phyloP scores from a whole-genome alignment of 768 basidiomycete species.

The Leccinum olivaceopallidum region DNA sequence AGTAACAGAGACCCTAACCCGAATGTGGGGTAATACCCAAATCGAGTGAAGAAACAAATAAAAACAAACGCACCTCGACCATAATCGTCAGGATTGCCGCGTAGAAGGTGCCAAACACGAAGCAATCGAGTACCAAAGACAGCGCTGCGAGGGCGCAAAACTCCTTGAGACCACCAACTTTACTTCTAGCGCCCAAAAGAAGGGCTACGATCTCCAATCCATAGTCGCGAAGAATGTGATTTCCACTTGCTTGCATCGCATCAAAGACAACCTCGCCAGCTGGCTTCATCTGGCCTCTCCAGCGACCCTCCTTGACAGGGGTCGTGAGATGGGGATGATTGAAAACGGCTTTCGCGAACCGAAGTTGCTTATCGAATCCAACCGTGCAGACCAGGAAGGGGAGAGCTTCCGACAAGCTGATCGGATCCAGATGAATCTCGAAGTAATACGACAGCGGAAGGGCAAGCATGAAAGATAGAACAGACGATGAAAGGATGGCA shows the following conservation, averaged over 20 bases:
- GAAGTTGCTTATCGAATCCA: slow-evolving; percentile 96
- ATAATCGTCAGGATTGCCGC: slow-evolving; percentile 89
- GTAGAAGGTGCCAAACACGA: slow-evolving; percentile 89
- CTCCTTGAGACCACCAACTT: slow-evolving; percentile 87
- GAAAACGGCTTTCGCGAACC: slow-evolving; percentile 88
- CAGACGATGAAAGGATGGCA: slow-evolving; percentile 77
- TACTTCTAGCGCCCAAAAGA: slow-evolving; percentile 80
- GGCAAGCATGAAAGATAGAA: slow-evolving; percentile 82
- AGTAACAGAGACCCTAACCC: slow-evolving; percentile 15
- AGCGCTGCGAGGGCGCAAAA: slow-evolving; percentile 94
- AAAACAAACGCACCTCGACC: slow-evolving; percentile 72
- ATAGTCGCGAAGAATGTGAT: slow-evolving; percentile 89
- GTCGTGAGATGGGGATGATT: slow-evolving; percentile 66
- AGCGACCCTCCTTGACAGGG: slow-evolving; percentile 40
- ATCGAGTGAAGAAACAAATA: slow-evolving; percentile 9
- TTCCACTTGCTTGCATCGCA: slow-evolving; percentile 76
- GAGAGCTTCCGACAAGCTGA: slow-evolving; percentile 91
- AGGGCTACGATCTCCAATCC: slow-evolving; percentile 90
- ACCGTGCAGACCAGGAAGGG: slow-evolving; percentile 98
- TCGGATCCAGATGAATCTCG: slow-evolving; percentile 87
- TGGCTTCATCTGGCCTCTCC: slow-evolving; percentile 59
- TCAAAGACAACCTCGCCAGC: slow-evolving; percentile 84
- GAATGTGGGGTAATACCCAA: background rate
- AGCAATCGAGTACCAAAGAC: slow-evolving; percentile 83
- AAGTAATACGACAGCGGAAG: slow-evolving; percentile 77